A percentile compares a stretch with the other conserved stretches of the same genome.
Evolutionary conservation across 176 grass and related monocot genomes (phyloP).

Genomic region (Thalia dealbata): DNA sequence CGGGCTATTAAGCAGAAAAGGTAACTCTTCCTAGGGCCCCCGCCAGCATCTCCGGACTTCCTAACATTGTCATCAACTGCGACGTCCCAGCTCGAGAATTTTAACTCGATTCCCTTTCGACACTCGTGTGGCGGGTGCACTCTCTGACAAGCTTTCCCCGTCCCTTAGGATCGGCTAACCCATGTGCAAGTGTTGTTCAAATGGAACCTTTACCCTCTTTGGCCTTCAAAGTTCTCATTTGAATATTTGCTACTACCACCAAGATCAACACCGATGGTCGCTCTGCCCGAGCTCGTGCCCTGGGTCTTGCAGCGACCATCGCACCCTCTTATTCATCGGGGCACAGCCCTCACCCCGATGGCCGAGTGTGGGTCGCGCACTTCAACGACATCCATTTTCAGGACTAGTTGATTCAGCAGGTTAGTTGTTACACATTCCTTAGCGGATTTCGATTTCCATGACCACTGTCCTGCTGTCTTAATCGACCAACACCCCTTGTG

Average conservation of each 20-base stretch:
- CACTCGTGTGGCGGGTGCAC: too few relatives aligned
- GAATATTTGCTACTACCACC: too few relatives aligned
- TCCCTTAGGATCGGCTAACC: conserved; percentile 43
- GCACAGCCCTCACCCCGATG: conserved; percentile 1
- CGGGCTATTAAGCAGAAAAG: too few relatives aligned
- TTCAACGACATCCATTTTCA: conserved; percentile 46
- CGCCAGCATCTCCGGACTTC: too few relatives aligned
- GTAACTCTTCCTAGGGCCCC: too few relatives aligned
- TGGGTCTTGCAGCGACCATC: background rate
- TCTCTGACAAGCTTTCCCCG: conserved; percentile 31
- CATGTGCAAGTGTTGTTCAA: conserved; percentile 42
- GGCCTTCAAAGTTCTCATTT: conserved; percentile 48
- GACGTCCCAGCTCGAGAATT: too few relatives aligned
- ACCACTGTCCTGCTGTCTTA: conserved; percentile 24
- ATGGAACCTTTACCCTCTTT: conserved; percentile 48
- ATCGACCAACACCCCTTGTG: conserved; percentile 13
- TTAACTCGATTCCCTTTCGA: too few relatives aligned
- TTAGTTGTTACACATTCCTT: conserved; percentile 55
- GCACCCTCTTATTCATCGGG: background rate
- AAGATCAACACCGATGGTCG: too few relatives aligned
- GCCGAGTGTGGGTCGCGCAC: conserved; percentile 35
- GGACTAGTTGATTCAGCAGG: conserved; percentile 45
- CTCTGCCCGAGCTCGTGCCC: too few relatives aligned
- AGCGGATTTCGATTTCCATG: conserved; percentile 30
- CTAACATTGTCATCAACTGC: too few relatives aligned